Evolutionary conservation across 345 rosid genomes (phyloP), one percentile per base, ranked within the genome.

Genomic region (Camelina neglecta): DNA sequence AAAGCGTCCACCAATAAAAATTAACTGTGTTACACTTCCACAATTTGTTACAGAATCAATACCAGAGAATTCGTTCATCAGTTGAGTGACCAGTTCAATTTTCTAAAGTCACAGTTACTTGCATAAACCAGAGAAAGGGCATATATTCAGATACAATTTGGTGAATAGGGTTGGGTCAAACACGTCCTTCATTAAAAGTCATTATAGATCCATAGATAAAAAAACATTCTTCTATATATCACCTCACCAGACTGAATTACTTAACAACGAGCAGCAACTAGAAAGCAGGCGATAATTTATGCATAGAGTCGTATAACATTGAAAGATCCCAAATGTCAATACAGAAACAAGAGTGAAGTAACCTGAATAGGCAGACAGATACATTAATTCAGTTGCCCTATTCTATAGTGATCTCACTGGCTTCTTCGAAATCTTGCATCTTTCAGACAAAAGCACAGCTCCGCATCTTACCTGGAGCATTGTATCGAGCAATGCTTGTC

Each of bases 371-470:
- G 38, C 61, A 72, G 16, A 61, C 3, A 60, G 5, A 61, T 38
- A 51, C 18, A 61, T 18, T 60, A 38, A n/a, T 16, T 4, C 31
- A 50, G 31, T 61, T 61, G 60, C 75, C 53, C 39, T 61, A 31
- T 26, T 60, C 35, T 55, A 60, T 60, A 39, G 67, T 39, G 38
- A 48, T 13, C 29, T 61, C 51, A 50, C 31, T 61, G 76, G 56
- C 62, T 61, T 50, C 51, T 38, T 47, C 48, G 48, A 33, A 35
- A 69, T 11, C 45, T 45, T 45, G 57, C 53, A 60, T 23, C 59
- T 60, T 16, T 60, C 20, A 71, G 50, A 61, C 51, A 47, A 60
- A 48, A 72, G 10, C 75, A 61, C 31, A 38, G 44, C 41, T 24
- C 26, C 50, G 38, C 13, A 11, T 42, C 18, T 50, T 39, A 16